Conservation (phyloP, 345 rosid genomes). For the Hibiscus syriacus region DNA sequence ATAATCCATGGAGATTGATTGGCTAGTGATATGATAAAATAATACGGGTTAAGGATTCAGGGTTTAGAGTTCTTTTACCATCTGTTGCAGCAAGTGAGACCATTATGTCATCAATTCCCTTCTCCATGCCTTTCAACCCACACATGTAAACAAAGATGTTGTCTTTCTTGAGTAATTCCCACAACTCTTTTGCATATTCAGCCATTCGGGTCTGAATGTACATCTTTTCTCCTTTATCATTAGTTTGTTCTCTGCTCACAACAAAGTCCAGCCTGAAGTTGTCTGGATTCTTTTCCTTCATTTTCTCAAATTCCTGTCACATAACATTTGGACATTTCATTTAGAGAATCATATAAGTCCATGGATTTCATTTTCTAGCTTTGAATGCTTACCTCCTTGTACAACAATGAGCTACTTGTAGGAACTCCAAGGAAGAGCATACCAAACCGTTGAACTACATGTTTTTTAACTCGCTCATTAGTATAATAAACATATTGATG, state of each 20-base stretch:
- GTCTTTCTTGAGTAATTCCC: conserved; percentile 94
- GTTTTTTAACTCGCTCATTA: no score
- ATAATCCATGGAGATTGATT: no score
- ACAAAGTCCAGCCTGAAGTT: conserved; percentile 85
- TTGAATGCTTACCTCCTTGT: conserved; percentile 57
- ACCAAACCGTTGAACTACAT: conserved; percentile 94
- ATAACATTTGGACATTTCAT: neutral
- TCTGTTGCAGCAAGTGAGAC: conserved; percentile 69
- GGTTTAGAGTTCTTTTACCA: no score
- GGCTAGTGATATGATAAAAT: no score
- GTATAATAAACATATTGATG: neutral
- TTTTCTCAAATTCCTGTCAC: conserved; percentile 65
- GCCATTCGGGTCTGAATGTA: conserved; percentile 96
- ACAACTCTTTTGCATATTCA: conserved; percentile 74
- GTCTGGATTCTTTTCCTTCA: conserved; percentile 60
- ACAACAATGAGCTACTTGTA: conserved; percentile 76
- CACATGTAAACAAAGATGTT: conserved; percentile 92
- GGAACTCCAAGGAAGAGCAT: conserved; percentile 95
- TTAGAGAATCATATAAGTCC: no score
- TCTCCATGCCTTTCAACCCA: conserved; percentile 95
- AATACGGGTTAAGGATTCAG: no score
- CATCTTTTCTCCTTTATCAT: conserved; percentile 85
- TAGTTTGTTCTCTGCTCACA: conserved; percentile 79
- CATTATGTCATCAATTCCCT: conserved; percentile 87
- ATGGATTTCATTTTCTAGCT: neutral